These are phyloP conservation scores for Stylonectria norvegica DNA, from an alignment of 2,329 filamentous ascomycete species.

Conservation along the genomic window DNA sequence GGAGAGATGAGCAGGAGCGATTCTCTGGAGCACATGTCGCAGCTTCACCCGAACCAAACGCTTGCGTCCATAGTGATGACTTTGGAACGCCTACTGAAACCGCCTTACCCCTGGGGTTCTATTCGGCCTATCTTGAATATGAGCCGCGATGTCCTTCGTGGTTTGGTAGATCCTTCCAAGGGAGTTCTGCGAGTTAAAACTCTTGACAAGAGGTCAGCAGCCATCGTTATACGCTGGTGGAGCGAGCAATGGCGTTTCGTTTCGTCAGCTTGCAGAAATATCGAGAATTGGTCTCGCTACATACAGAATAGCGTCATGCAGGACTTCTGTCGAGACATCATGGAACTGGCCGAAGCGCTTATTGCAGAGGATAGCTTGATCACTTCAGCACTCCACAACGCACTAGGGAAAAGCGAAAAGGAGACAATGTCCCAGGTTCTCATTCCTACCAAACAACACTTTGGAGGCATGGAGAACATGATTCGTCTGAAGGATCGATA, in stretches of 20 bases:
- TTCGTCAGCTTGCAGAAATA: conserved; percentile 75
- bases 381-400: conserved; percentile 58
- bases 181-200: conserved; percentile 54
- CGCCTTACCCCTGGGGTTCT: conserved; percentile 50
- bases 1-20: conserved; percentile 53
- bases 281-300: conserved; percentile 76
- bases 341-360: conserved; percentile 85
- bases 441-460: conserved; percentile 38
- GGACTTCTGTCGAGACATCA: conserved; percentile 89
- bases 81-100: conserved; percentile 34
- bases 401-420: conserved; percentile 33
- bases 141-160: conserved; percentile 54
- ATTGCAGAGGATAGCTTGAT: conserved; percentile 85
- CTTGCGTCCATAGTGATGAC: conserved; percentile 43
- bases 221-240: conserved; percentile 76
- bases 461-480: conserved; percentile 79
- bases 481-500: conserved; percentile 85
- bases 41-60: conserved; percentile 39
- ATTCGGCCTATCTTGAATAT: conserved; percentile 56
- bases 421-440: conserved; percentile 41
- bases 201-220: conserved; percentile 59
- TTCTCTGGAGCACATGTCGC: conserved; percentile 39
- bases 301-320: conserved; percentile 78
- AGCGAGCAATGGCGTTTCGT: conserved; percentile 77
- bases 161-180: conserved; percentile 53